A percentile compares a stretch with the other conserved stretches of the same genome.
phyloP scores from a whole-genome alignment of 139 green algal species.

The Volvox africanus region DNA sequence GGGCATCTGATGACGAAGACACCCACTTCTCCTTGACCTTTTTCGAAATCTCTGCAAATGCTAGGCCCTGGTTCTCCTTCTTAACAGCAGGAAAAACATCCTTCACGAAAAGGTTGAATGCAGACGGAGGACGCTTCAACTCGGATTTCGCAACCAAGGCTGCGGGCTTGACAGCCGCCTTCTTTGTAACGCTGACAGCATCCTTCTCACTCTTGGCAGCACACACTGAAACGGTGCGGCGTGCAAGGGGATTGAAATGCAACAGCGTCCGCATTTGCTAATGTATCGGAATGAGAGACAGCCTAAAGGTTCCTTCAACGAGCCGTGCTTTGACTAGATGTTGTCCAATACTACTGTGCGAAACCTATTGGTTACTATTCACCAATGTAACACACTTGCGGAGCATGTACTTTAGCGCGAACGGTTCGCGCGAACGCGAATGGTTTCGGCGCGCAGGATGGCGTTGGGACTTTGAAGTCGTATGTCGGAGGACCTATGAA shows the following conservation, averaged over 20 bases:
- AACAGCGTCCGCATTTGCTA: neutral
- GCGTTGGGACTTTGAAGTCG: too few relatives aligned
- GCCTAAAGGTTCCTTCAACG: too few relatives aligned
- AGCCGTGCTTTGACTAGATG: too few relatives aligned
- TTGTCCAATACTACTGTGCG: too few relatives aligned
- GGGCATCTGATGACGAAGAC: neutral
- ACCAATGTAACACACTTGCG: too few relatives aligned
- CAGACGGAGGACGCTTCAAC: neutral
- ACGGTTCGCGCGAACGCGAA: too few relatives aligned
- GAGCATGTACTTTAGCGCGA: too few relatives aligned
- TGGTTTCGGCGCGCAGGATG: too few relatives aligned
- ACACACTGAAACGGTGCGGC: neutral
- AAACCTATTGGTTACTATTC: too few relatives aligned
- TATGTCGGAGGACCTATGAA: too few relatives aligned
- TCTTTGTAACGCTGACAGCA: neutral
- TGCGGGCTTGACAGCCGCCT: neutral
- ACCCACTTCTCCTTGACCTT: neutral
- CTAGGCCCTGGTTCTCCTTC: neutral
- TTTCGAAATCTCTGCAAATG: neutral
- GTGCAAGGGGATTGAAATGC: neutral
- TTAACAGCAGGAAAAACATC: neutral
- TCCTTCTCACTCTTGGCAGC: neutral
- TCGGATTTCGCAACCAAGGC: neutral
- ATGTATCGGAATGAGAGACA: neutral
- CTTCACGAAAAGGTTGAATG: constrained; percentile 41